These are phyloP conservation scores for Colletotrichum magnum DNA, from an alignment of 2,329 filamentous ascomycete species.

Conservation along the genomic window DNA sequence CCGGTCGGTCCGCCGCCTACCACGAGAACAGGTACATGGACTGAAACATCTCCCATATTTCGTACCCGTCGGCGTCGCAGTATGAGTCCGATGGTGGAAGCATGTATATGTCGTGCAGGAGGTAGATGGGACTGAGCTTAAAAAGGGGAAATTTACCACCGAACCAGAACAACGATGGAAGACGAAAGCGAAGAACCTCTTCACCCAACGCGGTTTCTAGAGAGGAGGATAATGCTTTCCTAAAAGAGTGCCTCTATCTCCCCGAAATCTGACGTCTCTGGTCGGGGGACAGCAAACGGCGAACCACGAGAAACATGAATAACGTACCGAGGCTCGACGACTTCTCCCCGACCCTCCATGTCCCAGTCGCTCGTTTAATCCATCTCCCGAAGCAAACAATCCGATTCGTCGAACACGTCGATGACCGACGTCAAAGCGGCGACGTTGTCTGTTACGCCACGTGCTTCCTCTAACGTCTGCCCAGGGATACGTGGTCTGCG, in stretches of 20 bases:
- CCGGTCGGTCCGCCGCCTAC: slow-evolving; percentile 54
- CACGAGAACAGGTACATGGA: slow-evolving; percentile 52
- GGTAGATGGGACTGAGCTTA: not conserved
- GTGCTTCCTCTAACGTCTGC: slow-evolving; percentile 10
- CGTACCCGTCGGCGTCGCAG: not conserved
- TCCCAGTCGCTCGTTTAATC: not conserved
- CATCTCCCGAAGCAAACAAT: not conserved
- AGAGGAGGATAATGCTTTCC: not conserved
- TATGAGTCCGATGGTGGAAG: not conserved
- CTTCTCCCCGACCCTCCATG: not conserved
- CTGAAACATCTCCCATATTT: slow-evolving; percentile 11
- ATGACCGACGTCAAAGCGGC: slow-evolving; percentile 14
- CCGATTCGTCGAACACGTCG: slow-evolving; percentile 12
- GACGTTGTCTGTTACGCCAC: slow-evolving; percentile 6
- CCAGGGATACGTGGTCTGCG: not conserved
- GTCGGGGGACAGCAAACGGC: not conserved
- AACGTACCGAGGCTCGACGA: not conserved
- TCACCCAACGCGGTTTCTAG: not conserved
- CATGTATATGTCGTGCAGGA: not conserved
- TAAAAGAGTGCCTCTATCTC: not conserved
- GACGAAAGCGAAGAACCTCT: not conserved
- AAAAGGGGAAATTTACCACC: not conserved
- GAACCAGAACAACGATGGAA: not conserved
- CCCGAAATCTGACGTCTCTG: not conserved
- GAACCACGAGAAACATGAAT: slow-evolving; percentile 1